A percentile compares a stretch with the other conserved stretches of the same genome.
Evolutionary conservation across 2,329 filamentous ascomycete genomes (phyloP).

Genomic region (Colletotrichum musicola): DNA sequence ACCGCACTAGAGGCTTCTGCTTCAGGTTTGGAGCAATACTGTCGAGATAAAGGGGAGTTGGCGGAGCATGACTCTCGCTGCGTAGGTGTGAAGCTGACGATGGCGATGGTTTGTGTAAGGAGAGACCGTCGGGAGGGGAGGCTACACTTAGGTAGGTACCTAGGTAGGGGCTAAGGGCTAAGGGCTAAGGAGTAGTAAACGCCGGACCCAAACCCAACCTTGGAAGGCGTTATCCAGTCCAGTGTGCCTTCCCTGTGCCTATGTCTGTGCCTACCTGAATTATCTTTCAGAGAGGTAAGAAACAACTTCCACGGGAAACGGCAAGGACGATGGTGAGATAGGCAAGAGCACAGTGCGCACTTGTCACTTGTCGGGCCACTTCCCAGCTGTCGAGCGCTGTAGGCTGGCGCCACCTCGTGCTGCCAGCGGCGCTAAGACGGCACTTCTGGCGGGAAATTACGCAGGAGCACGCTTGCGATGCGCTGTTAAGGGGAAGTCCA

Average conservation of each 20-base stretch:
- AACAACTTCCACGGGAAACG: background rate
- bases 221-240: no score
- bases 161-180: no score
- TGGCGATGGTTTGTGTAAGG: slow-evolving; percentile 8
- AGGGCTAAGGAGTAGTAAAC: background rate
- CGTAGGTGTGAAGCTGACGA: background rate
- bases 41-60: slow-evolving; percentile 8
- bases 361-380: no score
- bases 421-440: background rate
- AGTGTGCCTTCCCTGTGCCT: no score
- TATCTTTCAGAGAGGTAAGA: no score
- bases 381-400: slow-evolving; percentile 1
- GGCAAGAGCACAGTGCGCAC: background rate
- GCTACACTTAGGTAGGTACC: no score
- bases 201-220: slow-evolving; percentile 14
- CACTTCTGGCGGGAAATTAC: background rate
- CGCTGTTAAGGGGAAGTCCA: slow-evolving; percentile 1
- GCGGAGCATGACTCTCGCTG: slow-evolving; percentile 8
- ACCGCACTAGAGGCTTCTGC: slow-evolving; percentile 12
- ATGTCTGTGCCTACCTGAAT: no score
- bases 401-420: slow-evolving; percentile 3
- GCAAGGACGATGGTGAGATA: background rate
- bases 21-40: slow-evolving; percentile 16
- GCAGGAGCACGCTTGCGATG: background rate
- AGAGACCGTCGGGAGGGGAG: background rate